Conservation (phyloP, 345 rosid genomes). For the Moricandia arvensis region DNA sequence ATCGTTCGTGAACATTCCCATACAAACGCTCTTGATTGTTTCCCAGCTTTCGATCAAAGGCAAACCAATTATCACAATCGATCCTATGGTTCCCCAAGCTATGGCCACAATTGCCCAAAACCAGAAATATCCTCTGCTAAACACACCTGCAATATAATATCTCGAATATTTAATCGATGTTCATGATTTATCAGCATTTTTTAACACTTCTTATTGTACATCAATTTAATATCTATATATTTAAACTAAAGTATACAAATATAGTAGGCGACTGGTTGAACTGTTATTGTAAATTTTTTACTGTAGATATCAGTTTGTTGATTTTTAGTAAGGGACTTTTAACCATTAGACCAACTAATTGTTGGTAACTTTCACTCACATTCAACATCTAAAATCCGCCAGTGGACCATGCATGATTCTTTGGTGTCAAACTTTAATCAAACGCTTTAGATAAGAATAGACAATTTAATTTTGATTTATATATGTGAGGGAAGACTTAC, state of each 20-base stretch:
- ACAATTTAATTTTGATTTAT: not conserved
- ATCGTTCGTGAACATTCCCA: constrained; percentile 85
- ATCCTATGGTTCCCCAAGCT: constrained; percentile 89
- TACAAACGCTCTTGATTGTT: constrained; percentile 51
- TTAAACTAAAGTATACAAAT: not conserved
- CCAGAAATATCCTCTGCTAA: constrained; percentile 72
- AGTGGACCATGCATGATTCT: not conserved
- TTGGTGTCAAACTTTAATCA: not conserved
- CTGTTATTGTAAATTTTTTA: too few species aligned
- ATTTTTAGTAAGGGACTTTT: too few species aligned
- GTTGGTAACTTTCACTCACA: not conserved
- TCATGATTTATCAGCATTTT: not conserved
- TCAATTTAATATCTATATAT: too few species aligned
- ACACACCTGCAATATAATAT: constrained; percentile 29
- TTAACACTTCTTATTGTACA: not conserved
- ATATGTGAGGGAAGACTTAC: constrained; percentile 38
- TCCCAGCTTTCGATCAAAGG: constrained; percentile 82
- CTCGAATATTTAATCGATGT: not conserved
- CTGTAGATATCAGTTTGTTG: too few species aligned
- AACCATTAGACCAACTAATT: too few species aligned
- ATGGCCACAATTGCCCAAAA: constrained; percentile 85
- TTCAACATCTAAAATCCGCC: not conserved
- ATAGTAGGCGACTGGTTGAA: too few species aligned
- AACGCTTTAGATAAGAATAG: not conserved
- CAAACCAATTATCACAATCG: constrained; percentile 58